Evolutionary conservation across 1,284 basidiomycete species (phyloP), one percentile per base, ranked within the genome.

Genomic region (Caloboletus firmus): DNA sequence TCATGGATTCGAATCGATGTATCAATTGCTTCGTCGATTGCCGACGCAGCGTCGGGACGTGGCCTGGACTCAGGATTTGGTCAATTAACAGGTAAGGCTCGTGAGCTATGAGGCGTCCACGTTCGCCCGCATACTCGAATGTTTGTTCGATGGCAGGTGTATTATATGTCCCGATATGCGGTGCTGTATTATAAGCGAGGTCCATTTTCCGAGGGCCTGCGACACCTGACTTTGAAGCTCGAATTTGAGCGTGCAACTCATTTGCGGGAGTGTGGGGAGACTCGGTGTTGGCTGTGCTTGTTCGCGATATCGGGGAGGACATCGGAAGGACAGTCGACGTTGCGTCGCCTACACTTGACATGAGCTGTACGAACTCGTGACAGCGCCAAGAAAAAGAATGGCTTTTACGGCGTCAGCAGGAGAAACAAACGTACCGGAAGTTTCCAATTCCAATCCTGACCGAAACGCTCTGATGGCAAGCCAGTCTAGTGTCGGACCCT

Each of bases 1-100:
- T 62, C 57, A 77, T 68, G 37, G 72, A 69, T 61, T 80, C 79
- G 52, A 72, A 81, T 49, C 69, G 74, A 57, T 60, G 68, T 58
- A 80, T 79, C 6, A 80, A 59, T 13, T 74, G 72, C 36, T 56
- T 71, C 15, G 69, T 68, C 20, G 76, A 76, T 43, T 62, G 59
- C 35, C 63, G 63, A 53, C 61, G 68, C 51, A 68, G 60, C 22
- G 57, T 45, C 43, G 51, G 51, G 30, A 22, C 34, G 24, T 37
- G 30, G 39, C 43, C 32, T 2, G 51, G 36, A 24, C 20, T 37
- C 36, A 6, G 42, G 35, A 40, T 34, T 36, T 43, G 57, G 36
- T 58, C 41, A 10, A 44, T 41, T 18, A 57, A 47, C 18, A n/a
- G 32, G 26, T 52, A 44, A 35, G 42, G 49, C 8, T 37, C 43